A percentile compares a stretch with the other conserved stretches of the same genome.
Evolutionary conservation across 1,139 yeast species (phyloP).

Genomic region (Trichomonascaceae sp.): DNA sequence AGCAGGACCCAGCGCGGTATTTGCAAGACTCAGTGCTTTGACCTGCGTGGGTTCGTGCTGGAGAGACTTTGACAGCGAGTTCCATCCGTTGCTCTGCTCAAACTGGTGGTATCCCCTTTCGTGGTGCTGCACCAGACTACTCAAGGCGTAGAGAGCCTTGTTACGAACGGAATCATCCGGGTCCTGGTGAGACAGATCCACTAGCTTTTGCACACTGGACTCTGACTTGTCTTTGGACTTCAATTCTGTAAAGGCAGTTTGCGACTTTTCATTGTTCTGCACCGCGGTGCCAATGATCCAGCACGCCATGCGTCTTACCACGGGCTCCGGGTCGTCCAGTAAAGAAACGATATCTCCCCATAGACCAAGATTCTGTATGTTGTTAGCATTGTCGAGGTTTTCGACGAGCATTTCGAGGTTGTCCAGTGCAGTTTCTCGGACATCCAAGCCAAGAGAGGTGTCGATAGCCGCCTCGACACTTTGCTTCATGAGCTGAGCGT

Average conservation of each 20-base stretch:
- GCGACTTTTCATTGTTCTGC: constrained; percentile 55
- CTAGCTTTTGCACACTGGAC: constrained; percentile 14
- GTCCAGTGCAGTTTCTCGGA: constrained; percentile 67
- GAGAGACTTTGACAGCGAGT: constrained; percentile 26
- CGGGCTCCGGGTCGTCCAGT: constrained; percentile 32
- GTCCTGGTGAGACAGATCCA: constrained; percentile 13
- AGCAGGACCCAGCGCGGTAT: too few species aligned
- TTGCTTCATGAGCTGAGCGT: constrained; percentile 55
- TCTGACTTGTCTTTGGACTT: constrained; percentile 15
- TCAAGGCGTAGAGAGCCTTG: constrained; percentile 67
- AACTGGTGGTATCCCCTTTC: constrained; percentile 43
- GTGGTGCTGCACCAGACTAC: constrained; percentile 65
- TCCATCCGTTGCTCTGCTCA: constrained; percentile 52
- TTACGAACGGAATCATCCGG: constrained; percentile 28
- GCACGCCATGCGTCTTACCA: constrained; percentile 46
- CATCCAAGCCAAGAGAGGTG: constrained; percentile 45
- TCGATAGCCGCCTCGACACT: constrained; percentile 55
- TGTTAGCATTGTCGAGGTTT: constrained; percentile 88
- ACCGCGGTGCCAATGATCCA: constrained; percentile 84
- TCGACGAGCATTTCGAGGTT: constrained; percentile 91
- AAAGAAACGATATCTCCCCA: constrained; percentile 60
- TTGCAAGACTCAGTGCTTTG: too few species aligned
- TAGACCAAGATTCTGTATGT: constrained; percentile 65
- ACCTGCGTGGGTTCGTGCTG: too few species aligned
- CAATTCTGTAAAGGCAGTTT: constrained; percentile 18